A percentile compares a stretch with the other conserved stretches of the same genome.
phyloP scores from a whole-genome alignment of 164 flowering plant species.

The Tinospora cordifolia region DNA sequence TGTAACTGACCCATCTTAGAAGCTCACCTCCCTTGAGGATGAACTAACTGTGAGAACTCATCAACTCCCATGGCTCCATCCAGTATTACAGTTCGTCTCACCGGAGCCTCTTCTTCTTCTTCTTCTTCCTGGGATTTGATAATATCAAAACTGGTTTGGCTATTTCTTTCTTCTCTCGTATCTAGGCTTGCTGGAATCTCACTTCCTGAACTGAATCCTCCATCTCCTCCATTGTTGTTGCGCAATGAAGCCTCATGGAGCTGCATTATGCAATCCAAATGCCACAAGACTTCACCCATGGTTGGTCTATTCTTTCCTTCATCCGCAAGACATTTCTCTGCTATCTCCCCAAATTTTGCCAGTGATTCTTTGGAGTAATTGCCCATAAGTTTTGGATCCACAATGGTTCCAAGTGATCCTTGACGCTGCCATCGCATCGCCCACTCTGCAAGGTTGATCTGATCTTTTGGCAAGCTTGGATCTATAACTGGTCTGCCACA shows the following conservation, averaged over 20 bases:
- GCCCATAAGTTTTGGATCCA: conserved; percentile 44
- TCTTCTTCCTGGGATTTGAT: background rate
- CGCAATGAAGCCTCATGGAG: conserved; percentile 47
- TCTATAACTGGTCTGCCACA: conserved; percentile 73
- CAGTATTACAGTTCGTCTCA: background rate
- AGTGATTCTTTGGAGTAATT: conserved; percentile 40
- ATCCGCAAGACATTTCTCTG: conserved; percentile 59
- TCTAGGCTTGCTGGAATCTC: conserved; percentile 21
- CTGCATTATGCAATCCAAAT: conserved; percentile 60
- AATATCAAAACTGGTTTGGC: background rate
- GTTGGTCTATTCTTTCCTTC: conserved; percentile 60
- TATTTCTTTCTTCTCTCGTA: conserved; percentile 12
- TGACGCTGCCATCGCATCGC: conserved; percentile 55
- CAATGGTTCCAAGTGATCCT: conserved; percentile 39
- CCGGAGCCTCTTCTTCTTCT: background rate
- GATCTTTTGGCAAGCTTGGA: conserved; percentile 56
- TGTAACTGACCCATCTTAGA: too few relatives aligned
- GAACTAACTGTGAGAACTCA: conserved; percentile 19
- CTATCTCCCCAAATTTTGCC: conserved; percentile 53
- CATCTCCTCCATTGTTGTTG: conserved; percentile 4
- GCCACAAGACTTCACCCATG: conserved; percentile 70
- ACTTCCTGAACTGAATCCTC: conserved; percentile 26
- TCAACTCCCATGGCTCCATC: conserved; percentile 8
- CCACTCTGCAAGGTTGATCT: conserved; percentile 71
- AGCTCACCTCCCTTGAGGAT: conserved; percentile 20